These are phyloP conservation scores for Lanmaoa pseudosensibilis DNA, from an alignment of 768 basidiomycete genomes.

Conservation along the genomic window DNA sequence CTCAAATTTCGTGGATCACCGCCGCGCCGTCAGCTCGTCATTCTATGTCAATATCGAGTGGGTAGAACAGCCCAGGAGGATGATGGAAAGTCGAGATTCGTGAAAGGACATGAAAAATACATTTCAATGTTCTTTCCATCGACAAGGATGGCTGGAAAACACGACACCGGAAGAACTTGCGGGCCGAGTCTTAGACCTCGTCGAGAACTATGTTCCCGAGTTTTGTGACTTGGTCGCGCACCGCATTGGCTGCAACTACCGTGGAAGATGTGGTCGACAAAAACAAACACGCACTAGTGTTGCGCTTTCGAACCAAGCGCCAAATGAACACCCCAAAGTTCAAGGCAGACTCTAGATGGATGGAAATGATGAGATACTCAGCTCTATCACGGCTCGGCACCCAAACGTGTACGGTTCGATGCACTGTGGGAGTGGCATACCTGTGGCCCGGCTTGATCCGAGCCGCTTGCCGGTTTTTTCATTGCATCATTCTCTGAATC, in stretches of 20 bases:
- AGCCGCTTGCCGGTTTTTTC: not conserved
- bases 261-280: not conserved
- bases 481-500: too few relatives aligned
- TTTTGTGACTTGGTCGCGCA: not conserved
- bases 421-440: not conserved
- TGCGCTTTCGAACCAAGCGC: not conserved
- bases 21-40: not conserved
- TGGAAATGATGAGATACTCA: not conserved
- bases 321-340: not conserved
- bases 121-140: not conserved
- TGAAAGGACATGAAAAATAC: not conserved
- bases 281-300: not conserved
- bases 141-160: not conserved
- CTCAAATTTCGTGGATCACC: not conserved
- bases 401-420: not conserved
- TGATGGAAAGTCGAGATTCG: conserved; percentile 2
- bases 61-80: not conserved
- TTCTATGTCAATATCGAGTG: not conserved
- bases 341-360: not conserved
- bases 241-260: not conserved
- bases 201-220: not conserved
- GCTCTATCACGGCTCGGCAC: not conserved
- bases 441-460: not conserved
- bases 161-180: not conserved
- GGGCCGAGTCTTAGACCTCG: not conserved